Conservation (phyloP, 768 basidiomycete genomes). For the Paxillus rubicundulus region DNA sequence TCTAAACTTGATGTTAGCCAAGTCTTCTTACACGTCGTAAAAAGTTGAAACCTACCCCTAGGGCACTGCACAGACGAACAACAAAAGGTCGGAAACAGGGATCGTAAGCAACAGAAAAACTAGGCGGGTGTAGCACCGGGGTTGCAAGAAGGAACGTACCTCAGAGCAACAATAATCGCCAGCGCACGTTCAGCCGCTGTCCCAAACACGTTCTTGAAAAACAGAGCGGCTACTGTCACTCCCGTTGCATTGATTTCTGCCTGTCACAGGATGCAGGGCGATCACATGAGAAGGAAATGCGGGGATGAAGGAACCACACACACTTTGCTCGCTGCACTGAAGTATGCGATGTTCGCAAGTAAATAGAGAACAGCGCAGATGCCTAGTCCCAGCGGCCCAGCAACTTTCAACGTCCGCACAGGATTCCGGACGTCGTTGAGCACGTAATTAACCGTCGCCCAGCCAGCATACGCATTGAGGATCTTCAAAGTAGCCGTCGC, state of each 20-base stretch:
- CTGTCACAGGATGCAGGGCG: constrained; percentile 11
- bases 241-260: constrained; percentile 47
- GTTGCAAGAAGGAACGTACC: constrained; percentile 30
- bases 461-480: constrained; percentile 46
- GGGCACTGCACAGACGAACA: constrained; percentile 27
- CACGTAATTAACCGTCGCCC: constrained; percentile 59
- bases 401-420: constrained; percentile 48
- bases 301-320: neutral
- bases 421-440: constrained; percentile 54
- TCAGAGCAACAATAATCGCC: constrained; percentile 56
- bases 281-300: neutral
- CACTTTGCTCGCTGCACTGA: constrained; percentile 36
- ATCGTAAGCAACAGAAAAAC: too few species aligned
- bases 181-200: constrained; percentile 48
- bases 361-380: constrained; percentile 54
- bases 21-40: neutral
- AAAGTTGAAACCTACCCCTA: constrained; percentile 28
- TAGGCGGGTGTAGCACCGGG: too few species aligned
- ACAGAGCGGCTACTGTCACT: constrained; percentile 57
- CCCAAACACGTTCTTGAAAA: constrained; percentile 61
- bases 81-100: neutral
- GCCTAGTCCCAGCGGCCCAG: constrained; percentile 54
- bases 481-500: constrained; percentile 63
- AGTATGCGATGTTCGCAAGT: constrained; percentile 58
- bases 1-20: constrained; percentile 16